Evolutionary conservation across 768 basidiomycete genomes (phyloP).

Genomic region (Mycena albidolilacea): DNA sequence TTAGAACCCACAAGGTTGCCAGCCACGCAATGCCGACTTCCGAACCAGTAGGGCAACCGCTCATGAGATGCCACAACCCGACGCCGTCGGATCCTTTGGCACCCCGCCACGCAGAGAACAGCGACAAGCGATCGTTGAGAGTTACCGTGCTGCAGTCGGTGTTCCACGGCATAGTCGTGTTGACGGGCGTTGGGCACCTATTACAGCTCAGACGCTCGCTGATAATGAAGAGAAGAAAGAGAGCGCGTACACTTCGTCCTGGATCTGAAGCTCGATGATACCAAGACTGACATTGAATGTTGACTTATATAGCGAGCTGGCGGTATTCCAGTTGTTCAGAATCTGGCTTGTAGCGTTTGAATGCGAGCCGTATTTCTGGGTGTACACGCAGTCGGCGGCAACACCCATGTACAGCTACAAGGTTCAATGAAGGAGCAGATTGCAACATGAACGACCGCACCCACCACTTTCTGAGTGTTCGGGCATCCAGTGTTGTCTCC

Average conservation of each 20-base stretch:
- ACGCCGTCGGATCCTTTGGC: conserved; percentile 77
- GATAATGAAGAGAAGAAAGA: conserved; percentile 13
- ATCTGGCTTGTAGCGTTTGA: conserved; percentile 82
- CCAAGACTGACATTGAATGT: conserved; percentile 91
- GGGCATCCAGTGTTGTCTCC: conserved; percentile 83
- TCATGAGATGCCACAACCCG: conserved; percentile 93
- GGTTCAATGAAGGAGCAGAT: background rate
- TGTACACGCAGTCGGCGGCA: conserved; percentile 90
- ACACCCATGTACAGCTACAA: conserved; percentile 83
- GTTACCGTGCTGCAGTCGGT: conserved; percentile 71
- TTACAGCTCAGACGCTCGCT: conserved; percentile 4
- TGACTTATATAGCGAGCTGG: conserved; percentile 78
- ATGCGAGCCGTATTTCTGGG: conserved; percentile 71
- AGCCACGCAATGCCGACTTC: conserved; percentile 94
- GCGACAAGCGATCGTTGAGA: conserved; percentile 80
- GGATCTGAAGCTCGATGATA: conserved; percentile 84
- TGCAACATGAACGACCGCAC: conserved; percentile 38
- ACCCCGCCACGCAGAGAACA: conserved; percentile 89
- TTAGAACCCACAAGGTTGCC: conserved; percentile 71
- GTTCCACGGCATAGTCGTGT: conserved; percentile 80
- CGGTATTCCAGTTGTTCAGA: conserved; percentile 85
- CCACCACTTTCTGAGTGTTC: conserved; percentile 75
- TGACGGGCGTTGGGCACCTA: conserved; percentile 74
- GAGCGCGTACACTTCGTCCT: conserved; percentile 62
- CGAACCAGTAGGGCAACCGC: conserved; percentile 83